Base-by-base conservation (phyloP, 768 basidiomycete species). In the Calocera viscosa region DNA sequence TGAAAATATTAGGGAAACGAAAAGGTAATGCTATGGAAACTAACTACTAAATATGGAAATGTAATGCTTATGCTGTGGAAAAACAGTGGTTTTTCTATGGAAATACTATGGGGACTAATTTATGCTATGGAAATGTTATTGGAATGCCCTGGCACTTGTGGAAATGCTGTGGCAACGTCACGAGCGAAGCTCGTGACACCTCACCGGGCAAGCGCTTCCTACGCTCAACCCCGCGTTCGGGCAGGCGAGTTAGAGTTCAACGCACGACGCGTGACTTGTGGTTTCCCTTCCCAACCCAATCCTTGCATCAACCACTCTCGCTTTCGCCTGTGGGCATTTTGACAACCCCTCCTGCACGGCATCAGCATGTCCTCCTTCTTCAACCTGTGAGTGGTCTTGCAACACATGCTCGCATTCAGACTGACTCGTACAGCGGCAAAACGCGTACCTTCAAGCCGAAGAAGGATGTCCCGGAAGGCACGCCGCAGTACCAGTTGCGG, bases 401-500 rank as follows among this genome's bases (percentile, higher is more conserved):
- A 43, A 28, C 38, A 64, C 43, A 69, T 26, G 64, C 40, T 39
- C 30, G 39, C 16, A 68, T 64, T 22, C 33, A 39, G 34, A 65
- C 32, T 67, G 40, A 65, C 34, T 47, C 33, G 14, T 65, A 17
- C 70, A 93, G 91, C 53, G 91, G 89, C 43, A 94, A 93, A 80
- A 91, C 90, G 39, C 86, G 91, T 66, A 94, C 95, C 19, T 97
- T 98, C 84, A 95, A 94, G 74, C 95, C 95, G 32, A 88, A 93
- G 72, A 93, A 90, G 77, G 91, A 92, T 75, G 88, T 94, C 26
- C 90, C 93, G 2, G 93, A 95, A 76, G 94, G 94, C 41, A 95
- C 94, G 40, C 95, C 95, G 77, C 95, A 97, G 75, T 97, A 94
- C 75, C 95, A 98, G 78, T 80, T 99, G 70, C 87, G 96, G 76